Percentiles rank a stretch among this genome's conserved stretches.
Evolutionary conservation across 1,139 yeast genomes (phyloP).

Genomic region (Zygotorulaspora mrakii): DNA sequence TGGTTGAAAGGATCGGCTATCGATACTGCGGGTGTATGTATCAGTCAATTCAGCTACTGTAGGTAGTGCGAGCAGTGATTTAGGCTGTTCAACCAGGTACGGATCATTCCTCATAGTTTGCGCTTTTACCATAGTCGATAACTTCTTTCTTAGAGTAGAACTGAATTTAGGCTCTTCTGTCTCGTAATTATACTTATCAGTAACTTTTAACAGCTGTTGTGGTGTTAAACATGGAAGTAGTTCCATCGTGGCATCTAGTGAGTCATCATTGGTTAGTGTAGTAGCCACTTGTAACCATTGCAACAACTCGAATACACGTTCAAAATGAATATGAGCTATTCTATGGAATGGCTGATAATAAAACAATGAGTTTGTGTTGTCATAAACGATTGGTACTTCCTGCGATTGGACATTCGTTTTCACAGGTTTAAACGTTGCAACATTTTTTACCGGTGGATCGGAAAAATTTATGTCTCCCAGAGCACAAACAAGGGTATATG

Average conservation of each 20-base stretch:
- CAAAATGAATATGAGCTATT: slow-evolving; percentile 63
- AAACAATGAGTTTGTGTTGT: slow-evolving; percentile 42
- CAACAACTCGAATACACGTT: slow-evolving; percentile 71
- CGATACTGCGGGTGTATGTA: slow-evolving; percentile 59
- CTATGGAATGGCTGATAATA: slow-evolving; percentile 54
- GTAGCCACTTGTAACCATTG: slow-evolving; percentile 92
- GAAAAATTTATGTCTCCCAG: slow-evolving; percentile 30
- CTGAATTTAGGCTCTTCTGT: slow-evolving; percentile 66
- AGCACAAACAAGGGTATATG: slow-evolving; percentile 41
- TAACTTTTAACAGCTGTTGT: slow-evolving; percentile 63
- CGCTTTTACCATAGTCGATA: slow-evolving; percentile 35
- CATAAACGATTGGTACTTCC: slow-evolving; percentile 21
- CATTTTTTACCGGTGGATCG: slow-evolving; percentile 25
- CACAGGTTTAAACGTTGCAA: slow-evolving; percentile 32
- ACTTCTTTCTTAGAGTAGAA: slow-evolving; percentile 39
- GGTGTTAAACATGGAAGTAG: slow-evolving; percentile 62
- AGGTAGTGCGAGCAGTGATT: slow-evolving; percentile 47
- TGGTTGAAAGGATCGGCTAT: slow-evolving; percentile 49
- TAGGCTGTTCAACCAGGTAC: slow-evolving; percentile 26
- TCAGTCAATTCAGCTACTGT: slow-evolving; percentile 55
- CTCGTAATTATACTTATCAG: slow-evolving; percentile 79
- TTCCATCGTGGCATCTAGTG: slow-evolving; percentile 53
- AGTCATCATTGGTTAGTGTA: slow-evolving; percentile 51
- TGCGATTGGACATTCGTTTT: slow-evolving; percentile 17
- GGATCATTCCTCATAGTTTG: slow-evolving; percentile 16